Percentiles rank a stretch among this genome's conserved stretches.
These are phyloP conservation scores for Lasiosphaeria miniovina DNA, from an alignment of 495 filamentous ascomycete species.

Conservation along the genomic window DNA sequence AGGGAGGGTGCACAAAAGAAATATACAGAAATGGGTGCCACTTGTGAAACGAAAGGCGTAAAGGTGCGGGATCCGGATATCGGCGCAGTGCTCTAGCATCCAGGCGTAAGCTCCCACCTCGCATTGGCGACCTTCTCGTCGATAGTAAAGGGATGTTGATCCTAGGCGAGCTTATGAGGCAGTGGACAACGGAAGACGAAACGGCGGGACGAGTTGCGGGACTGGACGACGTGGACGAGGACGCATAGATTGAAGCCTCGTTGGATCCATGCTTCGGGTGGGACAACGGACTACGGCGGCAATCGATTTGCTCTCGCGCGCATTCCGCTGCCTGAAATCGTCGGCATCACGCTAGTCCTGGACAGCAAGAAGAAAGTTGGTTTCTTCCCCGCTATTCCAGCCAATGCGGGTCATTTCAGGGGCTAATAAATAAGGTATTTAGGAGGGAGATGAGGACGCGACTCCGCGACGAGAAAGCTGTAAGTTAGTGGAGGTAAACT, in stretches of 20 bases:
- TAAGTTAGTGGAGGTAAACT: too few relatives aligned
- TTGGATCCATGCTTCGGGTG: slow-evolving; percentile 26
- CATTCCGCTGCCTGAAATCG: not conserved
- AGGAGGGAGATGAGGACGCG: not conserved
- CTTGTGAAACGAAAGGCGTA: slow-evolving; percentile 35
- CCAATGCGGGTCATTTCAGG: not conserved
- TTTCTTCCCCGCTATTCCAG: not conserved
- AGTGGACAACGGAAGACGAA: slow-evolving; percentile 34
- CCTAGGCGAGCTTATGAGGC: slow-evolving; percentile 37
- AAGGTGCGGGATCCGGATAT: slow-evolving; percentile 32
- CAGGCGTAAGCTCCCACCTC: slow-evolving; percentile 36
- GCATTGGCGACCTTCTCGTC: slow-evolving; percentile 40
- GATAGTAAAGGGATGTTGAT: slow-evolving; percentile 27
- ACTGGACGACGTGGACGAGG: slow-evolving; percentile 25
- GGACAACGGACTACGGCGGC: slow-evolving; percentile 12
- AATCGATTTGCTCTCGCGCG: slow-evolving; percentile 7
- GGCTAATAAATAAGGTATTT: not conserved
- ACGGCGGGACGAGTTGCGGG: not conserved
- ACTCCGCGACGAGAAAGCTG: not conserved
- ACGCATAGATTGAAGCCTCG: slow-evolving; percentile 44
- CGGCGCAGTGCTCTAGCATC: slow-evolving; percentile 35
- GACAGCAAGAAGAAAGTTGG: not conserved
- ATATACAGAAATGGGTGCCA: slow-evolving; percentile 10
- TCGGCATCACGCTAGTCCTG: not conserved
- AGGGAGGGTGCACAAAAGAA: not conserved